Conservation (phyloP, 192 early-diverging fungal genomes). For the Coemansia sp. region DNA sequence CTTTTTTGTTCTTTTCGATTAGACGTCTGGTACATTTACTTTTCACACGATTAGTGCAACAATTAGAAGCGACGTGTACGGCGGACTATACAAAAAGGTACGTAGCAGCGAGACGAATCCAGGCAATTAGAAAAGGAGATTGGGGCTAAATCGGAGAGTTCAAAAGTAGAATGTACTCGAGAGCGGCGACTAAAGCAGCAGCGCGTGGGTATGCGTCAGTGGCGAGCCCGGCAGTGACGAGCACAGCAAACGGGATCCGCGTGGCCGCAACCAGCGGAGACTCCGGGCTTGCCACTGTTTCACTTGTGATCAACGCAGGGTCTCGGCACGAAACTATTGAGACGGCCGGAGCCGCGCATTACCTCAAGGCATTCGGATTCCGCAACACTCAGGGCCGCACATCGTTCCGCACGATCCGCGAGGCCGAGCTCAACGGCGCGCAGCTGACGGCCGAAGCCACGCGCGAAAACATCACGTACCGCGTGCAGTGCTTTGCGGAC, state of each 20-base stretch:
- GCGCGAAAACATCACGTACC: slow-evolving; percentile 81
- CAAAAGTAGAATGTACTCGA: neutral
- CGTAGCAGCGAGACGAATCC: too few species aligned
- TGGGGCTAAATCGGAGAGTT: neutral
- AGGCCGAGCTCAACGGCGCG: slow-evolving; percentile 89
- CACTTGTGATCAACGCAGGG: slow-evolving; percentile 87
- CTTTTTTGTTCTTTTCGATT: neutral
- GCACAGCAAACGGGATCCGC: slow-evolving; percentile 48
- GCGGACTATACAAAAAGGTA: too few species aligned
- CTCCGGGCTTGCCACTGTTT: slow-evolving; percentile 62
- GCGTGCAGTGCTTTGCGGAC: slow-evolving; percentile 86
- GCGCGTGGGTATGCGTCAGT: slow-evolving; percentile 47
- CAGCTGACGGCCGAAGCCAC: slow-evolving; percentile 75
- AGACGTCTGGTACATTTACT: neutral
- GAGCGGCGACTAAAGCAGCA: slow-evolving; percentile 10
- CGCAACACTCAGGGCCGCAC: slow-evolving; percentile 81
- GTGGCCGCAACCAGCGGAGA: slow-evolving; percentile 25
- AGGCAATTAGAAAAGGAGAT: too few species aligned
- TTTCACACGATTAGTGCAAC: too few species aligned
- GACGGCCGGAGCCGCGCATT: slow-evolving; percentile 83
- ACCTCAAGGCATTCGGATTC: slow-evolving; percentile 86
- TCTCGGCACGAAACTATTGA: slow-evolving; percentile 75
- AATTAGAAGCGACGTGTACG: too few species aligned
- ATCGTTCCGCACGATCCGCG: slow-evolving; percentile 81
- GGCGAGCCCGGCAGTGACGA: slow-evolving; percentile 19